Conservation (phyloP, 1,284 basidiomycete genomes). For the Kwoniella shivajii region DNA sequence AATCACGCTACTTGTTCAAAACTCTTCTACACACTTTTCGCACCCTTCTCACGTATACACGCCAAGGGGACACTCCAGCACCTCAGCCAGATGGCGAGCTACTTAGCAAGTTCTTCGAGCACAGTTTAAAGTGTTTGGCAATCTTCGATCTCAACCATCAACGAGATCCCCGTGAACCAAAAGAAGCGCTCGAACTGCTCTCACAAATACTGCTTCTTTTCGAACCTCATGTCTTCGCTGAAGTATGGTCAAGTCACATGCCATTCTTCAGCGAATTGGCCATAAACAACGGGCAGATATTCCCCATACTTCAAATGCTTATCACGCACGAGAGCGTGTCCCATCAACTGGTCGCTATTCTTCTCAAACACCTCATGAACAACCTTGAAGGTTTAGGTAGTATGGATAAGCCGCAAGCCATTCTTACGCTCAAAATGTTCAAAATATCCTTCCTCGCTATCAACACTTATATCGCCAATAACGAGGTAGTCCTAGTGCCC, state of each 20-base stretch:
- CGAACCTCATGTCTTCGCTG: slow-evolving; percentile 88
- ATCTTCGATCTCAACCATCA: slow-evolving; percentile 72
- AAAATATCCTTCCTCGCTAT: slow-evolving; percentile 96
- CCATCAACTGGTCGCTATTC: slow-evolving; percentile 87
- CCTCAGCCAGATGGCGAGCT: slow-evolving; percentile 76
- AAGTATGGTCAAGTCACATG: slow-evolving; percentile 90
- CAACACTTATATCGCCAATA: slow-evolving; percentile 71
- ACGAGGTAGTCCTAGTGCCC: slow-evolving; percentile 89
- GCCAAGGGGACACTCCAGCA: slow-evolving; percentile 73
- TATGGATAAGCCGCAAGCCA: slow-evolving; percentile 73
- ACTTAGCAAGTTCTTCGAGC: slow-evolving; percentile 84
- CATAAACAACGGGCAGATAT: slow-evolving; percentile 74
- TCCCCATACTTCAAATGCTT: slow-evolving; percentile 85
- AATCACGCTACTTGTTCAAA: slow-evolving; percentile 82
- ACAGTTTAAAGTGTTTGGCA: slow-evolving; percentile 79
- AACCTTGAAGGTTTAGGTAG: slow-evolving; percentile 83
- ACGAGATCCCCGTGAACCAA: slow-evolving; percentile 74
- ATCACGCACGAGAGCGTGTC: slow-evolving; percentile 82
- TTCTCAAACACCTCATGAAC: slow-evolving; percentile 83
- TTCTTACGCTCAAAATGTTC: slow-evolving; percentile 85
- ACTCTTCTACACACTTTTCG: slow-evolving; percentile 90
- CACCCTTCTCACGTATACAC: slow-evolving; percentile 74
- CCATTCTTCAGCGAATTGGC: slow-evolving; percentile 81
- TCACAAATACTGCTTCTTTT: slow-evolving; percentile 75
- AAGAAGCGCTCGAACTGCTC: slow-evolving; percentile 85